These are phyloP conservation scores for Phytophthora litchii DNA, from an alignment of 352 stramenopile genomes.

Conservation along the genomic window DNA sequence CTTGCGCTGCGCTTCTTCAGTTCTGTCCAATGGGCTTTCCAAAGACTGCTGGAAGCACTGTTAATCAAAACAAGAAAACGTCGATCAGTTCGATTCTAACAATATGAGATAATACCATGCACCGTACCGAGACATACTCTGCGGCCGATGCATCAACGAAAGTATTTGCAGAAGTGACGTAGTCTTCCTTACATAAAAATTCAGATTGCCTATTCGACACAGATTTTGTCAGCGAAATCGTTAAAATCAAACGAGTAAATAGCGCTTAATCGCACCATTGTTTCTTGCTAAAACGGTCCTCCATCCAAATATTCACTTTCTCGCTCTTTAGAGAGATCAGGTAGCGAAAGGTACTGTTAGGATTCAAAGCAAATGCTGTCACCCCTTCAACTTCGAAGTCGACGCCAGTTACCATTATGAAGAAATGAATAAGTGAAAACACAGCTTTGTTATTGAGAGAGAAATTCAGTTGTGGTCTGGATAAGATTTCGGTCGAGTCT, in stretches of 20 bases:
- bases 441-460: not conserved
- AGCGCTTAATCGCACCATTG: slow-evolving; percentile 12
- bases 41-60: slow-evolving; percentile 2
- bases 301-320: slow-evolving; percentile 20
- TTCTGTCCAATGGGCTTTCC: not conserved
- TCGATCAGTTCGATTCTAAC: too few relatives aligned
- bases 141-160: slow-evolving; percentile 21
- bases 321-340: slow-evolving; percentile 9
- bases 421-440: not conserved
- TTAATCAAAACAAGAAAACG: not conserved
- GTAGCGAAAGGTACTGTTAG: slow-evolving; percentile 9
- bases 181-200: slow-evolving; percentile 21
- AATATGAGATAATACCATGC: not conserved
- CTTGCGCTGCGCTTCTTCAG: not conserved
- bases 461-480: not conserved
- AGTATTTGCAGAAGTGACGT: slow-evolving; percentile 19
- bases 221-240: not conserved
- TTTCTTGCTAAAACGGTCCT: slow-evolving; percentile 16
- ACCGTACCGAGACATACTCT: slow-evolving; percentile 1
- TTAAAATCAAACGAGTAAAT: not conserved
- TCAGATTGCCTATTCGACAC: slow-evolving; percentile 18
- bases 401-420: not conserved
- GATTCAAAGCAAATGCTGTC: not conserved
- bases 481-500: not conserved
- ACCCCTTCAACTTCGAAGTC: slow-evolving; percentile 9